Conservation (phyloP, 2,329 filamentous ascomycete genomes). For the Trichothecium sympodiale region DNA sequence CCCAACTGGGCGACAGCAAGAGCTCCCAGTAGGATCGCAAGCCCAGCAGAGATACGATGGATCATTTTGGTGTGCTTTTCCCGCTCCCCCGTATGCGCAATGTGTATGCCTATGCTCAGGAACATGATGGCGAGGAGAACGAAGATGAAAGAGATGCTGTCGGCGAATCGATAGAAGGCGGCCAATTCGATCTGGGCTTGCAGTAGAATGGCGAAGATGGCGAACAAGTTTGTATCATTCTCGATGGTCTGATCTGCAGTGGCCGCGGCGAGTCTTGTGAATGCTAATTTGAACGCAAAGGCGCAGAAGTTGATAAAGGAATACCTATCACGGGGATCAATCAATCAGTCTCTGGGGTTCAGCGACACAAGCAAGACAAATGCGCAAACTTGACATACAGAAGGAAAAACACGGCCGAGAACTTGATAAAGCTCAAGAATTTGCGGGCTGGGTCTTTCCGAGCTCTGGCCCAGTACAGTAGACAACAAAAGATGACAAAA, state of each 20-base stretch:
- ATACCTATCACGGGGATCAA: constrained; percentile 7
- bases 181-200: constrained; percentile 5
- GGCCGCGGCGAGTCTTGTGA: constrained; percentile 2
- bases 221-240: neutral
- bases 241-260: neutral
- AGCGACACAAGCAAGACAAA: neutral
- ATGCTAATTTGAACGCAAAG: constrained; percentile 7
- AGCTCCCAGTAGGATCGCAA: constrained; percentile 7
- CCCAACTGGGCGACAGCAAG: constrained; percentile 10
- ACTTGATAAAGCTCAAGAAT: constrained; percentile 14
- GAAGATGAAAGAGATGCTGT: constrained; percentile 9
- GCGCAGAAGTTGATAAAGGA: constrained; percentile 9
- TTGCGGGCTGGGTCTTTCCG: constrained; percentile 12
- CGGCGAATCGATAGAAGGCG: constrained; percentile 2
- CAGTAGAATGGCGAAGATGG: constrained; percentile 1
- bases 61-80: constrained; percentile 7
- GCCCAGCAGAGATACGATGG: constrained; percentile 7
- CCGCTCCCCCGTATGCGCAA: constrained; percentile 6
- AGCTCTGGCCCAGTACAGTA: constrained; percentile 11
- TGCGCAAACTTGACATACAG: constrained; percentile 10
- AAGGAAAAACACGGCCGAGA: constrained; percentile 11
- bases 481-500: constrained; percentile 10
- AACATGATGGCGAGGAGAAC: constrained; percentile 13
- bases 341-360: neutral
- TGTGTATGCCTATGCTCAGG: constrained; percentile 11